phyloP scores from a whole-genome alignment of 2,329 filamentous ascomycete species.

The Byssochlamys sp. region DNA sequence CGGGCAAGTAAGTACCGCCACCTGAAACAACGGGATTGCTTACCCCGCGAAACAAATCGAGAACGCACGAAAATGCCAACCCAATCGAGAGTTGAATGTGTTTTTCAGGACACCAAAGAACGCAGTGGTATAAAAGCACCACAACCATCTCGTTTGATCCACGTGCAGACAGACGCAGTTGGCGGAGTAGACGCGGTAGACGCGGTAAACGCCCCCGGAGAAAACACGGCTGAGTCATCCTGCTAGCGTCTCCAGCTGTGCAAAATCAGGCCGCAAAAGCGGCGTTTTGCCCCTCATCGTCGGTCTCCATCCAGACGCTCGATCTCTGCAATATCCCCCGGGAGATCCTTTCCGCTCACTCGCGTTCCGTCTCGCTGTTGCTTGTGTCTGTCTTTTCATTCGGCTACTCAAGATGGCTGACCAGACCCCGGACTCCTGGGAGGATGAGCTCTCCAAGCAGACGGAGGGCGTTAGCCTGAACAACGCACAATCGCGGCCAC shows the following conservation, averaged over 20 bases:
- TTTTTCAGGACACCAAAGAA: neutral
- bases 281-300: constrained; percentile 17
- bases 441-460: constrained; percentile 77
- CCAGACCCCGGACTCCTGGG: constrained; percentile 73
- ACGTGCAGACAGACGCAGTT: neutral
- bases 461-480: constrained; percentile 67
- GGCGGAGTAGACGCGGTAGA: constrained; percentile 4
- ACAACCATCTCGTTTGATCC: neutral
- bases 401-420: constrained; percentile 60
- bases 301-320: constrained; percentile 1
- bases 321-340: neutral
- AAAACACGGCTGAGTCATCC: constrained; percentile 18
- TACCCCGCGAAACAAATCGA: neutral
- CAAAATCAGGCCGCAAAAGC: constrained; percentile 17
- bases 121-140: neutral
- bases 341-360: neutral
- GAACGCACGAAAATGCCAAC: neutral
- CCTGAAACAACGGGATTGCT: neutral
- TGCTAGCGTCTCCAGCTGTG: constrained; percentile 5
- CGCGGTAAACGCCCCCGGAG: constrained; percentile 5
- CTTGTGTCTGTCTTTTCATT: constrained; percentile 14
- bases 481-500: constrained; percentile 38
- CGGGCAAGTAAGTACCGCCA: constrained; percentile 3
- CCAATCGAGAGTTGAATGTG: neutral
- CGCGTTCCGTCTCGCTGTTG: constrained; percentile 8